phyloP scores from a whole-genome alignment of 2,329 filamentous ascomycete genomes.

The Talaromyces sp. region DNA sequence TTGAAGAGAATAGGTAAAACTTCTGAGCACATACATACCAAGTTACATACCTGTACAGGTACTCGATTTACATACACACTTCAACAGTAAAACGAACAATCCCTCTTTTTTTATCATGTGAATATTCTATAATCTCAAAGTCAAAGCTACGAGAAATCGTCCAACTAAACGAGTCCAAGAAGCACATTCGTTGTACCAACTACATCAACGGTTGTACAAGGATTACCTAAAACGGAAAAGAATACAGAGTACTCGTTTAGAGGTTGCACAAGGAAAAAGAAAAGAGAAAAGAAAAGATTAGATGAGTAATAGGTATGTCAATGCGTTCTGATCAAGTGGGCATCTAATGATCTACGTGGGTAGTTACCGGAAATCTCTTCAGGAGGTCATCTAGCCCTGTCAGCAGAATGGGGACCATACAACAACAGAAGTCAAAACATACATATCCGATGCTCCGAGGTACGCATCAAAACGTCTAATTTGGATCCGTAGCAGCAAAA shows the following conservation, averaged over 20 bases:
- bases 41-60: background rate
- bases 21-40: background rate
- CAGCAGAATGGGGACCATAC: background rate
- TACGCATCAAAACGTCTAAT: no score
- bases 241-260: background rate
- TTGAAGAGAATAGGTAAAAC: background rate
- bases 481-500: background rate
- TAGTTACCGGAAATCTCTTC: no score
- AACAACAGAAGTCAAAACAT: background rate
- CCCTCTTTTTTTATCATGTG: background rate
- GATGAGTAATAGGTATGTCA: background rate
- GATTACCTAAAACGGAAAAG: background rate
- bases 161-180: background rate
- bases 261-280: background rate
- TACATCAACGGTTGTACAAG: background rate
- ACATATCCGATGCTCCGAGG: background rate
- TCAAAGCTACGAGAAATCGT: background rate
- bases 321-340: constrained; percentile 1
- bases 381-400: background rate
- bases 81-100: background rate
- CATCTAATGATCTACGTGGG: background rate
- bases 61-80: background rate
- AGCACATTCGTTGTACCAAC: background rate
- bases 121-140: background rate
- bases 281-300: background rate